Conservation (phyloP, 768 basidiomycete species). For the Suillus subaureus region DNA sequence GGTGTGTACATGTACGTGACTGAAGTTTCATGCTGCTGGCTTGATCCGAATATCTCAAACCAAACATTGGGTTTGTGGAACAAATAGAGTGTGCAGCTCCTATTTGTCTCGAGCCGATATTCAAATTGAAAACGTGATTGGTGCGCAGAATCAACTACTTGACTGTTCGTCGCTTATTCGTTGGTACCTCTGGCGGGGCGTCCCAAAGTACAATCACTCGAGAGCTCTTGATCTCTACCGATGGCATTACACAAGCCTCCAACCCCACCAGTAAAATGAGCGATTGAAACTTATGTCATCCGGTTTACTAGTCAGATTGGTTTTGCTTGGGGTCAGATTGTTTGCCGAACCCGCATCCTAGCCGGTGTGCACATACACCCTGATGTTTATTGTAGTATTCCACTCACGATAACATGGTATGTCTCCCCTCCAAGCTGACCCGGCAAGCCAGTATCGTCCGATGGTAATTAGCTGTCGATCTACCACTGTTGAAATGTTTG, state of each 20-base stretch:
- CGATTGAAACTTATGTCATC: neutral
- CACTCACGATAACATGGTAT: conserved; percentile 23
- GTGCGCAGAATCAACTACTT: neutral
- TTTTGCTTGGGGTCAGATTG: neutral
- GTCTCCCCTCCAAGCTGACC: conserved; percentile 2
- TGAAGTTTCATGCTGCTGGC: neutral
- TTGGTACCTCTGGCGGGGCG: neutral
- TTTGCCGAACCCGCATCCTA: neutral
- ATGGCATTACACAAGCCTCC: neutral
- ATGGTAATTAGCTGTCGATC: conserved; percentile 13
- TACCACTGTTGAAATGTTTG: conserved; percentile 11
- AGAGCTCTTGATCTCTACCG: neutral
- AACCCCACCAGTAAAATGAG: neutral
- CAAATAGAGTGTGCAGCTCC: neutral
- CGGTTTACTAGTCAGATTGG: neutral
- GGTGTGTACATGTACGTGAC: neutral
- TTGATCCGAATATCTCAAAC: neutral
- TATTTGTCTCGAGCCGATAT: neutral
- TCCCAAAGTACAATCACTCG: neutral
- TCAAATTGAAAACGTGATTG: neutral
- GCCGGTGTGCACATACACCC: neutral
- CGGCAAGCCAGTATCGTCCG: conserved; percentile 16
- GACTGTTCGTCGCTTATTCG: neutral
- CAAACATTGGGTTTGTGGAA: neutral
- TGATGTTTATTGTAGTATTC: neutral